phyloP scores from a whole-genome alignment of 352 stramenopile genomes.

The Pythium plurisporium region DNA sequence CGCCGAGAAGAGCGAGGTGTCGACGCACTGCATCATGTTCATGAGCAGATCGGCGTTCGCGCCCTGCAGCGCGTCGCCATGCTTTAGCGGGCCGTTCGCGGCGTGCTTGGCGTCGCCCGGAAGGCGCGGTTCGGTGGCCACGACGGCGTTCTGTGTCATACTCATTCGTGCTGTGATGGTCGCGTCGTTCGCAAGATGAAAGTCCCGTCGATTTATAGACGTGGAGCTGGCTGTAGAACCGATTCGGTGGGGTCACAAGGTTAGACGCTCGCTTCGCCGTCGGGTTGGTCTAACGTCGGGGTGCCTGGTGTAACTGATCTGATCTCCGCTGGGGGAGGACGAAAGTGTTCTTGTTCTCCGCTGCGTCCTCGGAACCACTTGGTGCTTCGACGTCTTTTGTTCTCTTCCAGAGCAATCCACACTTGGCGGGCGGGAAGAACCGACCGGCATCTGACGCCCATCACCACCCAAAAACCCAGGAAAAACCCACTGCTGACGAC shows the following conservation, averaged over 20 bases:
- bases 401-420: background rate
- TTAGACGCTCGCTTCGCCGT: too few relatives aligned
- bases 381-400: conserved; percentile 22
- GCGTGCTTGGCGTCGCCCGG: background rate
- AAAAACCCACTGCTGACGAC: too few relatives aligned
- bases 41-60: conserved; percentile 73
- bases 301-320: too few relatives aligned
- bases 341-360: background rate
- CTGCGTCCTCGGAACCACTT: conserved; percentile 5
- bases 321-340: too few relatives aligned
- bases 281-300: too few relatives aligned
- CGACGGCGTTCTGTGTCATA: conserved; percentile 28
- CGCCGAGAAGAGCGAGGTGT: conserved; percentile 73
- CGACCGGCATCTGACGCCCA: conserved; percentile 16
- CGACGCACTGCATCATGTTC: conserved; percentile 86
- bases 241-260: background rate
- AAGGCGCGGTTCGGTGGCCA: background rate
- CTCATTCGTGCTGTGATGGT: background rate
- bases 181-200: too few relatives aligned
- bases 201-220: too few relatives aligned
- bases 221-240: too few relatives aligned
- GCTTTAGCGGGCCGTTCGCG: background rate
- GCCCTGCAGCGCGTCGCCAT: conserved; percentile 17
- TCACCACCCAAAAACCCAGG: conserved; percentile 19
- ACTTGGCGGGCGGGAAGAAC: conserved; percentile 5